Conservation (phyloP, 805 yeast species). For the Komagataella pseudopastoris region DNA sequence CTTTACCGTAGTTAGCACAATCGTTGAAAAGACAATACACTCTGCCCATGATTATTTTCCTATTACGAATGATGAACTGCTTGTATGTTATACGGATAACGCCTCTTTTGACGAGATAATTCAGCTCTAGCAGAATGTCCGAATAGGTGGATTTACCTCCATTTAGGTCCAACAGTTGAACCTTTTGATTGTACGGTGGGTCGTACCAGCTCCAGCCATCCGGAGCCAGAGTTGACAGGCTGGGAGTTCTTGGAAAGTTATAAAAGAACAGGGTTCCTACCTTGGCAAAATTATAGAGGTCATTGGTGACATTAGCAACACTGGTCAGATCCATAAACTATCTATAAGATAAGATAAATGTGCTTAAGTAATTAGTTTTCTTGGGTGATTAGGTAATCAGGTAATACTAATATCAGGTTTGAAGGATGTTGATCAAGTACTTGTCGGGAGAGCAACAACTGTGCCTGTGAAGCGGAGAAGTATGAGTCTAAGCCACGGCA, state of each 20-base stretch:
- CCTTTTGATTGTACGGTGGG: conserved; percentile 20
- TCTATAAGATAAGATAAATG: background rate
- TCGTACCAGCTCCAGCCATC: conserved; percentile 49
- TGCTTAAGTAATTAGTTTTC: background rate
- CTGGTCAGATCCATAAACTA: background rate
- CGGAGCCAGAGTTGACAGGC: conserved; percentile 22
- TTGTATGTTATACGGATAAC: conserved; percentile 31
- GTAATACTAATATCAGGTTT: no score
- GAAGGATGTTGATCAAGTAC: no score
- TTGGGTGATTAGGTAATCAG: background rate
- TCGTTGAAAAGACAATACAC: conserved; percentile 37
- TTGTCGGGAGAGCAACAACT: no score
- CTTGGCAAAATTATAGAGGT: conserved; percentile 23
- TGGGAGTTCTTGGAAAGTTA: conserved; percentile 25
- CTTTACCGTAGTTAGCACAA: conserved; percentile 16
- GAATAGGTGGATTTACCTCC: conserved; percentile 7
- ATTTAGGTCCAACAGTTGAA: conserved; percentile 4
- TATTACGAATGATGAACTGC: conserved; percentile 8
- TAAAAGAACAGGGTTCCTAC: conserved; percentile 34
- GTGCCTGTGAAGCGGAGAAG: no score
- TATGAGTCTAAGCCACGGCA: no score
- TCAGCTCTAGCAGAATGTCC: conserved; percentile 21
- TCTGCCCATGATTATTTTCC: conserved; percentile 15
- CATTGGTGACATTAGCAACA: conserved; percentile 21
- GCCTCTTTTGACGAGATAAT: conserved; percentile 27